These are phyloP conservation scores for Triticum dicoccoides DNA, from an alignment of 176 grass and related monocot genomes.

Conservation along the genomic window DNA sequence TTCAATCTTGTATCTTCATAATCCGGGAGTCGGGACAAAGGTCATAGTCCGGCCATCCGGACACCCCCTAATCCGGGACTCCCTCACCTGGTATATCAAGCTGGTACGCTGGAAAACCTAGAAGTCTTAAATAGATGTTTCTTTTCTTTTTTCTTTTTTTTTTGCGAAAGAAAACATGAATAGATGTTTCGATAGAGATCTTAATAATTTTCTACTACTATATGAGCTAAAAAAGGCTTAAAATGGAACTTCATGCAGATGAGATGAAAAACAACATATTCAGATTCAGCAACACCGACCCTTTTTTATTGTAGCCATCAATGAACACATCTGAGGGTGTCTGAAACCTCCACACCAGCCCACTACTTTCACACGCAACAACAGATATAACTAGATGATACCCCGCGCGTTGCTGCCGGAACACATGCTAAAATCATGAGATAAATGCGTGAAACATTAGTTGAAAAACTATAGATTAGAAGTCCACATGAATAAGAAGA, in stretches of 20 bases:
- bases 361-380: conserved; percentile 47
- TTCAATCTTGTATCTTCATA: no score
- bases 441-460: no score
- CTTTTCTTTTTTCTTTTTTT: no score
- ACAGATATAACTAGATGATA: neutral
- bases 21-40: no score
- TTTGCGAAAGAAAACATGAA: neutral
- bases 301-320: conserved; percentile 28
- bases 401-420: no score
- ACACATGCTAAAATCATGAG: no score
- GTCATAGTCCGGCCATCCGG: no score
- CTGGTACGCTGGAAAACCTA: conserved; percentile 28
- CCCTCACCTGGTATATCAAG: conserved; percentile 7
- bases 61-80: no score
- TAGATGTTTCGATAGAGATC: conserved; percentile 1
- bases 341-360: conserved; percentile 42
- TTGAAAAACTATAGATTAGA: no score
- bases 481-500: no score
- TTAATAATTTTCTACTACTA: neutral
- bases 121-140: conserved; percentile 17
- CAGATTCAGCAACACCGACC: conserved; percentile 29
- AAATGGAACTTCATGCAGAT: neutral
- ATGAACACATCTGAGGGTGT: conserved; percentile 20
- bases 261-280: conserved; percentile 17
- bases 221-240: neutral